phyloP scores from a whole-genome alignment of 768 basidiomycete species.

The Clitopilus passeckerianus region DNA sequence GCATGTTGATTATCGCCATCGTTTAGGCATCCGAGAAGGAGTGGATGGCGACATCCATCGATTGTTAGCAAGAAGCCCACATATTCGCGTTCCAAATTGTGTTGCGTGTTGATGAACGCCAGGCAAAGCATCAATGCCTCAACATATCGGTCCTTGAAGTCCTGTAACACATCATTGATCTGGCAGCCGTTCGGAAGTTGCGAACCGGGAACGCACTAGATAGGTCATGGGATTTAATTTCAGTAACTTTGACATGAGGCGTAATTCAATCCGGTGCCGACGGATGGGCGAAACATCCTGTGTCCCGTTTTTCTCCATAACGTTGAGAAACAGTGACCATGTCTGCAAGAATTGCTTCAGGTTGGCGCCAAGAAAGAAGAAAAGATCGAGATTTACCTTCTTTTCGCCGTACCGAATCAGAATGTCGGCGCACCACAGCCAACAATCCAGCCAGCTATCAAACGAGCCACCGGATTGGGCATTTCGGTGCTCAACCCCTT shows the following conservation, averaged over 20 bases:
- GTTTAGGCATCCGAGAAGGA: conserved; percentile 3
- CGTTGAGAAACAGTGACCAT: conserved; percentile 56
- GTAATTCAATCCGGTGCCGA: conserved; percentile 55
- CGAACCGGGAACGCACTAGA: conserved; percentile 30
- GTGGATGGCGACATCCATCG: conserved; percentile 23
- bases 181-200: neutral
- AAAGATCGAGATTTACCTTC: conserved; percentile 11
- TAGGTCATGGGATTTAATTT: conserved; percentile 60
- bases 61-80: conserved; percentile 11
- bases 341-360: conserved; percentile 30
- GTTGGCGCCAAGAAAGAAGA: neutral
- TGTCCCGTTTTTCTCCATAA: conserved; percentile 49
- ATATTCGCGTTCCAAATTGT: conserved; percentile 15
- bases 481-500: conserved; percentile 2
- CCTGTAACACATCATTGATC: conserved; percentile 22
- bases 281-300: conserved; percentile 46
- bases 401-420: conserved; percentile 32
- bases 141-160: conserved; percentile 43
- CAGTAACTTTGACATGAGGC: conserved; percentile 54
- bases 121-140: conserved; percentile 49
- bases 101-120: conserved; percentile 23
- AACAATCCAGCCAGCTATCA: conserved; percentile 62
- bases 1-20: neutral
- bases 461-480: conserved; percentile 9
- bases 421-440: conserved; percentile 67